Percentiles rank a stretch among this genome's conserved stretches.
Conservation (phyloP, 768 basidiomycete genomes). For the Boletus vinaceobasis region DNA sequence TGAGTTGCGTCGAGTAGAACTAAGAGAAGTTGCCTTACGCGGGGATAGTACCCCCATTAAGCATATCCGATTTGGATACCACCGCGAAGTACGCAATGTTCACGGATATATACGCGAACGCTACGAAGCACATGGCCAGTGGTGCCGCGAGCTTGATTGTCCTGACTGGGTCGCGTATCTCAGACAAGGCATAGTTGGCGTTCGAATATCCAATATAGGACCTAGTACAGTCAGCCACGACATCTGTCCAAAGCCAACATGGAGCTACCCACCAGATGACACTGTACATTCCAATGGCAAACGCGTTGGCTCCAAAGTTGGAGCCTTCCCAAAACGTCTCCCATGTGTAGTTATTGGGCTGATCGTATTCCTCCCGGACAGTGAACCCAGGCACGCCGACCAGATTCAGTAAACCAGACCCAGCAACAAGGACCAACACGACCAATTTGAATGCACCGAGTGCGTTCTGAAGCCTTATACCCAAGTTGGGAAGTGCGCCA, state of each 20-base stretch:
- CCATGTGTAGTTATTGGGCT: constrained; percentile 59
- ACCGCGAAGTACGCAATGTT: constrained; percentile 76
- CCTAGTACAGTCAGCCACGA: constrained; percentile 36
- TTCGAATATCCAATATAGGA: constrained; percentile 71
- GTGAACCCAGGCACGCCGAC: constrained; percentile 46
- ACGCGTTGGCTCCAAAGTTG: constrained; percentile 51
- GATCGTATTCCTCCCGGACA: constrained; percentile 48
- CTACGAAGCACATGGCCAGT: constrained; percentile 57
- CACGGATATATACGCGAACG: constrained; percentile 57
- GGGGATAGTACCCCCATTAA: constrained; percentile 61
- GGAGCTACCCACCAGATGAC: constrained; percentile 56
- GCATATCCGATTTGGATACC: constrained; percentile 66
- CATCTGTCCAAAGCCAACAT: neutral
- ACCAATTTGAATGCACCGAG: constrained; percentile 63
- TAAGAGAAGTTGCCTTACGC: constrained; percentile 43
- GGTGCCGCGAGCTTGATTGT: constrained; percentile 65
- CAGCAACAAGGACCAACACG: constrained; percentile 47
- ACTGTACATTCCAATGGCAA: constrained; percentile 62
- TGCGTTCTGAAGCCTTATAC: constrained; percentile 59
- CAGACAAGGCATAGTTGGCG: constrained; percentile 72
- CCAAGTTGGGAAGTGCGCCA: constrained; percentile 49
- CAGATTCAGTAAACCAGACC: constrained; percentile 54
- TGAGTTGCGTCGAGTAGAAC: neutral
- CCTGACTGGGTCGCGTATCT: constrained; percentile 58
- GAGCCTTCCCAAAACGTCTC: constrained; percentile 61